Conservation (phyloP, 1,284 basidiomycete genomes). For the Cryptococcus maquisensis region DNA sequence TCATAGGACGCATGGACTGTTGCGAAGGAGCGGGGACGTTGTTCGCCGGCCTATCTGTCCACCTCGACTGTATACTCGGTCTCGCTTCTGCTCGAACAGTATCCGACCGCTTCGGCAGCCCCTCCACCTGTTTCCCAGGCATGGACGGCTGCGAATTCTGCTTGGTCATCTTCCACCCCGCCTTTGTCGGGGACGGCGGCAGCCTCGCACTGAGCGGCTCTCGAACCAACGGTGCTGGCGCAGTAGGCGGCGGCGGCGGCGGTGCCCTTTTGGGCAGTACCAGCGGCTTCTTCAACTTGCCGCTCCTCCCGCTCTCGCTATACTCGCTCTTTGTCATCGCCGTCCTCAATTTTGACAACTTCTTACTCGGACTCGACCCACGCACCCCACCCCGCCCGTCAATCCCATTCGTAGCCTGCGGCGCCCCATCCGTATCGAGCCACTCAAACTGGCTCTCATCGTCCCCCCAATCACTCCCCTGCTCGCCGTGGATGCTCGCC, state of each 20-base stretch:
- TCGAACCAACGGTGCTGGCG: not conserved
- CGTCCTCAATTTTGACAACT: constrained; percentile 20
- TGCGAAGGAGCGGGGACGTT: not conserved
- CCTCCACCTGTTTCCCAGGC: not conserved
- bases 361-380: constrained; percentile 21
- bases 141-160: constrained; percentile 1
- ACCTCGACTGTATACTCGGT: not conserved
- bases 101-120: constrained; percentile 1
- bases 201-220: not conserved
- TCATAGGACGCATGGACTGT: not conserved
- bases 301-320: constrained; percentile 4
- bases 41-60: constrained; percentile 1
- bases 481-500: constrained; percentile 42
- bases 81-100: not conserved
- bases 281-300: constrained; percentile 29
- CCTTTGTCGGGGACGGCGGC: constrained; percentile 5
- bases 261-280: constrained; percentile 33
- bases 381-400: constrained; percentile 2
- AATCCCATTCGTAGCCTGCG: constrained; percentile 29
- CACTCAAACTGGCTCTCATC: constrained; percentile 44
- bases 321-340: constrained; percentile 7
- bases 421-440: constrained; percentile 34
- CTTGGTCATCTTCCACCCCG: not conserved
- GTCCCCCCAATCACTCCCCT: constrained; percentile 46
- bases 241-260: constrained; percentile 16